Base-by-base conservation (phyloP, 306 rosid species). In the Cicer pinnatifidum region DNA sequence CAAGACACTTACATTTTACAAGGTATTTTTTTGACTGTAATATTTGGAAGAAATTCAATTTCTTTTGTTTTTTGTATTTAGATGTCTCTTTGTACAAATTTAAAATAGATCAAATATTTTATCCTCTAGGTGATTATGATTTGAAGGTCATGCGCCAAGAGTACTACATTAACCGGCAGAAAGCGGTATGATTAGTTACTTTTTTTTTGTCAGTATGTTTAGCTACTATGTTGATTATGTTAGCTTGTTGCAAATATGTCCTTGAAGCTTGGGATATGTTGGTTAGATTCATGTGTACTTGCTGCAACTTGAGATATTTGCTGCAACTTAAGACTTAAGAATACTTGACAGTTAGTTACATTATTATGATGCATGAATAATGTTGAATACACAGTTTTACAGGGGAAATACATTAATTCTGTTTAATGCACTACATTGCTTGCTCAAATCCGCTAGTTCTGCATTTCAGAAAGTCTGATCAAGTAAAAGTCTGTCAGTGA, bases 111-210 rank as follows among this genome's bases (percentile, higher is more conserved):
- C 57, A 74, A 28, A 68, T 78, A 33, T 58, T 57, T 84, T 68
- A 41, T 77, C 65, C 59, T 79, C 41, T 85, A 94, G 99, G 99
- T 81, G 99, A 94, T 82, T 94, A 94, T 85, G 99, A 94, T 82
- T 86, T 94, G 82, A 94, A 94, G 86, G 96, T 94, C 86, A 88
- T 91, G 96, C 93, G 99, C 71, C 99, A 94, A 82, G 97, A 94
- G 86, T 88, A 84, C 82, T 94, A 94, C 67, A 91, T 94, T 75
- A 89, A 85, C 67, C 75, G 89, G 63, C 99, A 94, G 78, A 94
- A 91, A 90, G 84, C 93, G 58, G 99, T 94, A 91, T 59, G 81
- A 51, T 75, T 68, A 59, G 13, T 78, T 43, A 37, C 68, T 76
- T 59, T 28, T 28, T 28, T 28, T 3, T 3, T 28, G 0, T 28